Evolutionary conservation across 2,329 filamentous ascomycete genomes (phyloP).

Genomic region (Aspergillus sp.): DNA sequence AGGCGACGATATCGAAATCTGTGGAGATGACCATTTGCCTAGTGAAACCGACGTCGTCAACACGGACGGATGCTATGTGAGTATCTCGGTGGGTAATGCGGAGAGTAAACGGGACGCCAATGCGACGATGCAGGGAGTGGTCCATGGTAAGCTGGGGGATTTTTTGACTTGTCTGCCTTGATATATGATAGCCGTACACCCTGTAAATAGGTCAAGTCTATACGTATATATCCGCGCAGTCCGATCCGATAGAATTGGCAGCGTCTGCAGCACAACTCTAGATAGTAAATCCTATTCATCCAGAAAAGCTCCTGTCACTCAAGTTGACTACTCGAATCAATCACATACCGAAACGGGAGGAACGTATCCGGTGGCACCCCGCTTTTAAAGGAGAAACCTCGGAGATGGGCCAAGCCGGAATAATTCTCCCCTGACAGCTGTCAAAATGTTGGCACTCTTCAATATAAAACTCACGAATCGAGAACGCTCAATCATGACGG

Average conservation of each 20-base stretch:
- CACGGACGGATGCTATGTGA: conserved; percentile 52
- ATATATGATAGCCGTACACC: conserved; percentile 1
- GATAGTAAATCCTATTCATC: no score
- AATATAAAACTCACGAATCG: neutral
- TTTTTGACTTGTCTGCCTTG: conserved; percentile 45
- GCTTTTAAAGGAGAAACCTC: no score
- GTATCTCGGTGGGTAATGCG: conserved; percentile 57
- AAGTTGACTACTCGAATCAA: no score
- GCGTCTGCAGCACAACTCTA: no score
- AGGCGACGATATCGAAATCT: conserved; percentile 50
- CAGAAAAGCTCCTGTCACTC: no score
- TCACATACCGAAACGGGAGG: no score
- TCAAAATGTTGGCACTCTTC: neutral
- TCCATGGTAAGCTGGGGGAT: conserved; percentile 45
- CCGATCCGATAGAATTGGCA: no score
- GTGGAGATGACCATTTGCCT: conserved; percentile 51
- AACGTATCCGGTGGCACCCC: no score
- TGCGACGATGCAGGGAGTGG: conserved; percentile 45
- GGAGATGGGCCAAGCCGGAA: no score
- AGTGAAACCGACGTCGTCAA: conserved; percentile 51
- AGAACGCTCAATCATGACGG: conserved; percentile 5
- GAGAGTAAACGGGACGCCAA: conserved; percentile 54
- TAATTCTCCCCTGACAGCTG: no score
- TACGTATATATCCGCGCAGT: neutral
- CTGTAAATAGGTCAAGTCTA: neutral